Base-by-base conservation (phyloP, 139 green algal genomes). In the Tetraselmis striata region DNA sequence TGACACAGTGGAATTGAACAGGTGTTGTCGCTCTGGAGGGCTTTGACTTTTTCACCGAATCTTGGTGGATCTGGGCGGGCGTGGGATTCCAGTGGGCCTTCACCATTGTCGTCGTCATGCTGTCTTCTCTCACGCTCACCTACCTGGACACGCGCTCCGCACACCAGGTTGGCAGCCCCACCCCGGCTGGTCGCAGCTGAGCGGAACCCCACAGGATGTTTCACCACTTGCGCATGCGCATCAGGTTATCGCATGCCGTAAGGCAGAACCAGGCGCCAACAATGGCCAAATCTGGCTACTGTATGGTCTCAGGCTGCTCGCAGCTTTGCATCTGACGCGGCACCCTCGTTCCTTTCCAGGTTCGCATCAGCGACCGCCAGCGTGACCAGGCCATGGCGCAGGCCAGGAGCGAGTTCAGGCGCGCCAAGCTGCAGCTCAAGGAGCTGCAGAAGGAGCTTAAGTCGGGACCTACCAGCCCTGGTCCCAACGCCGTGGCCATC, bases 41-140 rank as follows among this genome's bases (percentile, higher is more conserved):
- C 23, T 95, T 95, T 82, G 90, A 84, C 77, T 90, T 94, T 59
- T 86, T 80, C 83, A 88, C 87, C 28, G 83, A 88, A 0, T 59
- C 45, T 23, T 31, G 11, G n/a, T 94, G 90, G 90, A 91, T 94
- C 77, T 93, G 90, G 90, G 84, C 87, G 29, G 85, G 81, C 18
- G 80, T 93, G 0, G 84, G 74, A 22, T 90, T 87, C 78, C 31
- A 78, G 59, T 84, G 85, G 78, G 81, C 23, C 24, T 79, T 80
- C 26, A 81, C 88, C 0, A 1, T 87, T 26, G 29, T 92, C 1
- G 28, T 77, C 26, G 89, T 79, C 0, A 74, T 77, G 29, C 31
- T 90, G 2, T 80, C 86, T 1, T 81, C 82, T 2, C 1, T 89
- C n/a, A 80, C 82, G 1, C 86, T 93, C 28, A 80, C 5, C 23